Evolutionary conservation across 345 rosid species (phyloP).

Genomic region (Gossypium bickii): DNA sequence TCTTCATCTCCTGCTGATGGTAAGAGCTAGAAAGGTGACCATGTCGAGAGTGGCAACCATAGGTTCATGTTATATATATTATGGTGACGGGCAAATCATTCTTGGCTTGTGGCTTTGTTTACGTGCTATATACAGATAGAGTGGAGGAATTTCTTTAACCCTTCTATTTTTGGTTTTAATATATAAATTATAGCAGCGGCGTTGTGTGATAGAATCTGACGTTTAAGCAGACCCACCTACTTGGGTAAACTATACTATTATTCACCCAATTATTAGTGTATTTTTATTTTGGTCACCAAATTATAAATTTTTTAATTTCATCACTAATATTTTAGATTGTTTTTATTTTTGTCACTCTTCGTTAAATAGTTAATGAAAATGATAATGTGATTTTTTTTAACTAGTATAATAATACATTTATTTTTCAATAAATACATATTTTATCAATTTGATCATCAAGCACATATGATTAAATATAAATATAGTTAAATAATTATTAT

Average conservation of each 20-base stretch:
- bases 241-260: background rate
- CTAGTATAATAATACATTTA: no score
- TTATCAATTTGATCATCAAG: no score
- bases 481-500: no score
- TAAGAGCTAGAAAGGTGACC: background rate
- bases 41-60: background rate
- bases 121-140: background rate
- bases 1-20: background rate
- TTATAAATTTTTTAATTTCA: no score
- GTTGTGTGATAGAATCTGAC: background rate
- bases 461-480: no score
- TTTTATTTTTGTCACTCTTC: no score
- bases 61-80: background rate
- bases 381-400: no score
- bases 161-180: background rate
- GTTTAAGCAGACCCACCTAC: background rate
- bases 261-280: no score
- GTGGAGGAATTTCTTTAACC: background rate
- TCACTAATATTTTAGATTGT: no score
- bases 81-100: constrained; percentile 12
- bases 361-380: no score
- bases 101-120: constrained; percentile 9
- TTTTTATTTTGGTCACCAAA: no score
- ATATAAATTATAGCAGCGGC: background rate
- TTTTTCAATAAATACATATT: no score